Conservation (phyloP, 352 stramenopile species). For the Peronospora destructor region DNA sequence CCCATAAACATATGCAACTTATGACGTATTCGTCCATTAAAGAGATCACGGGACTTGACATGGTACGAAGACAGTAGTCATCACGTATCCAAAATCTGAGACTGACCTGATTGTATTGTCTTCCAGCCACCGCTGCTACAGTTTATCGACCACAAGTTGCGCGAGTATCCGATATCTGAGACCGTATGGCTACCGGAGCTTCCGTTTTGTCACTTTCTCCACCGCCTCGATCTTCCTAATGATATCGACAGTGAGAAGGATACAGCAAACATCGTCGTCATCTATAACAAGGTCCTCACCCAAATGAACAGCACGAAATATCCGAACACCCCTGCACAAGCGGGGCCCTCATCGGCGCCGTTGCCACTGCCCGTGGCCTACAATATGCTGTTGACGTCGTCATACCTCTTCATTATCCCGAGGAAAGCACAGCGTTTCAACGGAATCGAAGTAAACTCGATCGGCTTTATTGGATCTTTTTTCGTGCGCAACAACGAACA, state of each 20-base stretch:
- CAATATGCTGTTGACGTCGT: conserved; percentile 69
- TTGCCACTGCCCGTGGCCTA: conserved; percentile 49
- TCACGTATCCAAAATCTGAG: conserved; percentile 1
- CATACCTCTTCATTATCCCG: conserved; percentile 67
- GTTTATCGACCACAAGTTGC: conserved; percentile 56
- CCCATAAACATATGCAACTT: conserved; percentile 86
- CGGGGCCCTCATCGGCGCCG: neutral
- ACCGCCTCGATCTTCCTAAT: conserved; percentile 41
- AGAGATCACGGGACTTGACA: conserved; percentile 46
- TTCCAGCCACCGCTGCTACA: conserved; percentile 61
- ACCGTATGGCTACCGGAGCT: conserved; percentile 56
- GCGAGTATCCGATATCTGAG: conserved; percentile 26
- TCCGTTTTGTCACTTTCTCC: conserved; percentile 67
- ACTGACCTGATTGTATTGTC: conserved; percentile 3
- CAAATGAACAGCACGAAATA: conserved; percentile 40
- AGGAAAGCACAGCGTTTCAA: conserved; percentile 43
- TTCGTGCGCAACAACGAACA: conserved; percentile 63
- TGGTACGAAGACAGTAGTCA: conserved; percentile 26
- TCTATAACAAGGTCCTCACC: conserved; percentile 45
- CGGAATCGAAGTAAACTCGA: conserved; percentile 80
- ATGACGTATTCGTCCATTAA: conserved; percentile 76
- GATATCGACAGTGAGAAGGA: conserved; percentile 37
- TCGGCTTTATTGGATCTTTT: conserved; percentile 78
- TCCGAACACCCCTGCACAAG: conserved; percentile 6
- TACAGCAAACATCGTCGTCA: conserved; percentile 30